phyloP scores from a whole-genome alignment of 1,139 yeast genomes.

The Eremothecium cymbalariae region DNA sequence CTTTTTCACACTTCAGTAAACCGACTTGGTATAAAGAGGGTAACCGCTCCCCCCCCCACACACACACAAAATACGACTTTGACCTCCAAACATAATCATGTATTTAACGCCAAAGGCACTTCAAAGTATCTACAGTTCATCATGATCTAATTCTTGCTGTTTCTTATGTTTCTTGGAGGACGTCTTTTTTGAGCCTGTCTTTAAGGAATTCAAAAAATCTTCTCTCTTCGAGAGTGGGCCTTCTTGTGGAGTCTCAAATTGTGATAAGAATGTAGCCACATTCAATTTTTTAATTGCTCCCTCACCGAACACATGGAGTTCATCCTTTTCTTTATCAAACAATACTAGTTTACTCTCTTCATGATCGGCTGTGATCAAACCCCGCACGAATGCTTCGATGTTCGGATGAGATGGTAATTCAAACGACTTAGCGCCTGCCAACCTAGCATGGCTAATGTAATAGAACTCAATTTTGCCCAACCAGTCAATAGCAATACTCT shows the following conservation, averaged over 20 bases:
- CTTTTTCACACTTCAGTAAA: no score
- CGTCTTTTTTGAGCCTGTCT: conserved; percentile 9
- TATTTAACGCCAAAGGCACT: no score
- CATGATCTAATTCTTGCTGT: no score
- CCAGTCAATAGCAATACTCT: conserved; percentile 71
- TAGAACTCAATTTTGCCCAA: conserved; percentile 39
- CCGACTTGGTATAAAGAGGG: no score
- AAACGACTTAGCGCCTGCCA: conserved; percentile 4
- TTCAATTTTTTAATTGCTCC: conserved; percentile 15
- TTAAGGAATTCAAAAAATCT: conserved; percentile 15
- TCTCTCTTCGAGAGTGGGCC: conserved; percentile 28
- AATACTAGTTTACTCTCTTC: conserved; percentile 18
- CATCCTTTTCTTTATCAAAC: conserved; percentile 20
- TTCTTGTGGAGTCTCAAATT: conserved; percentile 20
- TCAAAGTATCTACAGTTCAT: no score
- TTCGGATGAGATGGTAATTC: conserved; percentile 12
- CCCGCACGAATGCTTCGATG: conserved; percentile 13
- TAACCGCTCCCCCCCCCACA: no score
- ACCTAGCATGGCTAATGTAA: conserved; percentile 15
- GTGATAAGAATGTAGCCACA: conserved; percentile 18
- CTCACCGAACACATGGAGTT: conserved; percentile 14
- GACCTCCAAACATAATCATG: no score
- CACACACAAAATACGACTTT: no score
- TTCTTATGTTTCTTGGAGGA: not conserved
- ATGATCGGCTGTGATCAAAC: conserved; percentile 10